Evolutionary conservation across 2,329 filamentous ascomycete species (phyloP), one percentile per base, ranked within the genome.

Genomic region (Colletotrichum tropicicola): DNA sequence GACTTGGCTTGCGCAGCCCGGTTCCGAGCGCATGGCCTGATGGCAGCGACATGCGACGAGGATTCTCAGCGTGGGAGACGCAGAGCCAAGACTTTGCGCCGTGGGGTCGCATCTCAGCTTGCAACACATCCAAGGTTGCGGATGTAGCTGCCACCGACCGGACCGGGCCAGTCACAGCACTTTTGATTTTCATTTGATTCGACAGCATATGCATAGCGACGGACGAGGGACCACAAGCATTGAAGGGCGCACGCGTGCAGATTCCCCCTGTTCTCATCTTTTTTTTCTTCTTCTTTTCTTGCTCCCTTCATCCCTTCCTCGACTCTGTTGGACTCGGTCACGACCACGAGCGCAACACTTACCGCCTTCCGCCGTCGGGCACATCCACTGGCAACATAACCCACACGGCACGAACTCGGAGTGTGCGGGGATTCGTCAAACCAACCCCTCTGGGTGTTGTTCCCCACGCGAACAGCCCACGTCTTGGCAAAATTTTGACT

Each of bases 171-270:
- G 27, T 52, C 47, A 45, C 37, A 43, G 15, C 23, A 41, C 27
- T 8, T 32, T 51, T 35, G 37, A 45, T 39, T 45, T 59, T 37
- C 28, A 48, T 56, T 56, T 52, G 43, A 39, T 59, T 65, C 43
- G 32, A 39, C 53, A 59, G 51, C 57, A 68, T 37, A 58, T 63
- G 65, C 65, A 68, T 68, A 68, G 65, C 65, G 65, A 68, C 25
- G 48, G 52, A 49, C 25, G 17, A 25, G 57, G 53, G 39, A 35
- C 21, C 32, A 66, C 44, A 48, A 65, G 61, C 61, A 61, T 65
- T 65, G 54, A 43, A 65, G 12, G 43, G 57, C 57, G 57, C 57
- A 54, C 57, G 57, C 57, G 49, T 61, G 49, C 57, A 65, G 37
- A 35, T 62, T 8, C 30, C 32, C 10, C n/a, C n/a, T n/a, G n/a